phyloP scores from a whole-genome alignment of 2,329 filamentous ascomycete species.

The Clonostachys sp. region DNA sequence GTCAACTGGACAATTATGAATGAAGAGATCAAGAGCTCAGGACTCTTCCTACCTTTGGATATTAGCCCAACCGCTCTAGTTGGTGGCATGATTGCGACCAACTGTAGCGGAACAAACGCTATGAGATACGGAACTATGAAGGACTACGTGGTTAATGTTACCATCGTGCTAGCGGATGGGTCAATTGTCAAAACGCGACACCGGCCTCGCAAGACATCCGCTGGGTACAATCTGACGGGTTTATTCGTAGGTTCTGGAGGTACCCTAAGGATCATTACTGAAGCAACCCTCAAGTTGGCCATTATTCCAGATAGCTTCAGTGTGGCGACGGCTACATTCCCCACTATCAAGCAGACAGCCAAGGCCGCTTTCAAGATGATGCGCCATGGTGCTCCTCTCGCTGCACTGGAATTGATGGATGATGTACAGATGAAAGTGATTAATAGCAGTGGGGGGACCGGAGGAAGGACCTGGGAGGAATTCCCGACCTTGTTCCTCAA shows the following conservation, averaged over 20 bases:
- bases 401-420: constrained; percentile 61
- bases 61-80: constrained; percentile 57
- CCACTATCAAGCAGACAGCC: constrained; percentile 55
- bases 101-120: constrained; percentile 59
- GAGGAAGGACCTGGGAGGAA: constrained; percentile 59
- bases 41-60: constrained; percentile 67
- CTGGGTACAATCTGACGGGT: constrained; percentile 67
- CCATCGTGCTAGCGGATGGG: constrained; percentile 66
- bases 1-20: constrained; percentile 67
- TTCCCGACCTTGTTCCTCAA: constrained; percentile 72
- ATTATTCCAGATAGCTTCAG: constrained; percentile 58
- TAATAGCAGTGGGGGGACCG: constrained; percentile 56
- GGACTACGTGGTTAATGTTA: constrained; percentile 69
- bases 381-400: constrained; percentile 59
- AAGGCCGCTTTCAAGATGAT: constrained; percentile 61
- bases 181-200: constrained; percentile 61
- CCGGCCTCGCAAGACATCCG: constrained; percentile 63
- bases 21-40: constrained; percentile 53
- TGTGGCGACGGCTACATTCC: constrained; percentile 61
- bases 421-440: constrained; percentile 65
- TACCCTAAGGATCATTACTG: constrained; percentile 66
- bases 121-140: constrained; percentile 71
- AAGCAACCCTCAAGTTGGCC: constrained; percentile 64
- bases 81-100: constrained; percentile 61
- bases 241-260: constrained; percentile 69